Conservation (phyloP, 140 eudicot species). For the Oenanthe javanica region DNA sequence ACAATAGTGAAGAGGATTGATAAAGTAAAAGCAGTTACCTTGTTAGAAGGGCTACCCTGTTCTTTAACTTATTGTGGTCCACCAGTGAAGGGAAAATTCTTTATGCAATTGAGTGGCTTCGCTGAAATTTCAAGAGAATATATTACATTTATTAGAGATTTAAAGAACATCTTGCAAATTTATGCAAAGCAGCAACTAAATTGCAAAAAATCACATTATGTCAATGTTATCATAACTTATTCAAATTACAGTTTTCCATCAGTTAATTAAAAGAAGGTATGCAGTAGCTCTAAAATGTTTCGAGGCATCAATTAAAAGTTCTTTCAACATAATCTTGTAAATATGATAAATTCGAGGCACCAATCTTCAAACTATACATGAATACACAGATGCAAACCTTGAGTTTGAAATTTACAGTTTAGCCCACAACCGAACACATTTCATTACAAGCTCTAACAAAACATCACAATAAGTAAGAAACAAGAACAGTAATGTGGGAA, state of each 20-base stretch:
- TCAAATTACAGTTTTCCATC: neutral
- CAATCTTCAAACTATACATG: neutral
- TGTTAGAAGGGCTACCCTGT: slow-evolving; percentile 6
- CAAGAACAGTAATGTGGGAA: neutral
- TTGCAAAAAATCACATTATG: neutral
- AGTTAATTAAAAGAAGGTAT: neutral
- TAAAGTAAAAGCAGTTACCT: slow-evolving; percentile 15
- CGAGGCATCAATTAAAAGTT: neutral
- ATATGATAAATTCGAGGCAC: too few relatives aligned
- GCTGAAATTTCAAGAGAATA: slow-evolving; percentile 1
- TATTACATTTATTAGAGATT: neutral
- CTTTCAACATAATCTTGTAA: too few relatives aligned
- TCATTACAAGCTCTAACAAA: neutral
- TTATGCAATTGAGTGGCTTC: slow-evolving; percentile 12
- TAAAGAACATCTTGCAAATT: neutral
- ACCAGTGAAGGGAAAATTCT: neutral
- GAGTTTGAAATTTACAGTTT: neutral
- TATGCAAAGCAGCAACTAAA: neutral
- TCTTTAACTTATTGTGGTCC: slow-evolving; percentile 11
- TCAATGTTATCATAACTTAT: neutral
- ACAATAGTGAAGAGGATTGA: neutral
- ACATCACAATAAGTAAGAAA: neutral
- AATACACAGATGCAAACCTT: neutral
- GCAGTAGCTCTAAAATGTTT: neutral
- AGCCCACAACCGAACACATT: neutral